phyloP scores from a whole-genome alignment of 2,329 filamentous ascomycete genomes.

The Sclerotinia borealis region DNA sequence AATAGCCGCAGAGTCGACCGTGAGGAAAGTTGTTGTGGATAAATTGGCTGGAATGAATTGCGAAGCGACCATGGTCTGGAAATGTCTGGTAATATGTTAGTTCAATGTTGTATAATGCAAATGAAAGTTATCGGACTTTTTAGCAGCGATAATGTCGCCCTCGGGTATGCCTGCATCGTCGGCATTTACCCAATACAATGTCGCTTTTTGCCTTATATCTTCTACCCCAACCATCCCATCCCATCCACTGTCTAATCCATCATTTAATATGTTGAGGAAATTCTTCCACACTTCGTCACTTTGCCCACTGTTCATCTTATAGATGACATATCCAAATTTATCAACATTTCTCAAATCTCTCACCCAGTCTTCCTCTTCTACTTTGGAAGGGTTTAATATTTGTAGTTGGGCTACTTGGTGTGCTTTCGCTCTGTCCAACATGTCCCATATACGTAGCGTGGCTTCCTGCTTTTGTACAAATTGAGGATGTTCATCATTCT shows the following conservation, averaged over 20 bases:
- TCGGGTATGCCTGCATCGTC: background rate
- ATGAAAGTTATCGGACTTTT: background rate
- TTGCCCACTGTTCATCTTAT: background rate
- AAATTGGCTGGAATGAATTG: background rate
- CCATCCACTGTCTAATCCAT: background rate
- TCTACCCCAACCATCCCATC: too few relatives aligned
- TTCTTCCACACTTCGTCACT: background rate
- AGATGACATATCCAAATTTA: background rate
- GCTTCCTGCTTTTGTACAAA: background rate
- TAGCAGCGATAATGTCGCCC: background rate
- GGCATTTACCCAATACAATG: background rate
- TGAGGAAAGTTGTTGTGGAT: background rate
- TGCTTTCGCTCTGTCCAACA: background rate
- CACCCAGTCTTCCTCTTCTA: background rate
- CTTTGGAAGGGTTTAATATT: background rate
- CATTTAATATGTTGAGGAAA: too few relatives aligned
- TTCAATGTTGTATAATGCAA: background rate
- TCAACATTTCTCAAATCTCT: background rate
- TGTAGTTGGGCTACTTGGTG: background rate
- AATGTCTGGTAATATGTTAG: background rate
- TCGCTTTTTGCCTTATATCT: background rate
- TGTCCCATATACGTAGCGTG: background rate
- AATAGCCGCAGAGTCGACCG: background rate
- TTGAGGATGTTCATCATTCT: background rate
- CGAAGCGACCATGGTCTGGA: background rate